Conservation (phyloP, 768 basidiomycete species). For the Butyriboletus loyo region DNA sequence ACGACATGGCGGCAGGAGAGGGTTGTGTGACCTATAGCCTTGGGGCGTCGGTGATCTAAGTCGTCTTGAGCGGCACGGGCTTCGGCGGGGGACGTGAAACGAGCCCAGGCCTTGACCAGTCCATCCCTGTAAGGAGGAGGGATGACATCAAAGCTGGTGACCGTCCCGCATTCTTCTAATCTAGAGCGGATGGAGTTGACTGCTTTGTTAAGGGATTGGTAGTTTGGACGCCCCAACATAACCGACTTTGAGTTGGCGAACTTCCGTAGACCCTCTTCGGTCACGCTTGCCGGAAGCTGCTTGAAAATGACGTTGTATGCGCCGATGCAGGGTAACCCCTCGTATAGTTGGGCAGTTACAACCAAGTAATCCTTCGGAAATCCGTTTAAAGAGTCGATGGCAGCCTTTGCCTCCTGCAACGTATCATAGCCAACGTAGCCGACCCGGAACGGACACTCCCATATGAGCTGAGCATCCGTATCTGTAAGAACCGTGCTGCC, state of each 20-base stretch:
- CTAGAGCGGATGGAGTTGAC: slow-evolving; percentile 35
- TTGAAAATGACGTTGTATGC: slow-evolving; percentile 58
- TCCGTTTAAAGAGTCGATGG: slow-evolving; percentile 42
- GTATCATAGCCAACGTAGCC: slow-evolving; percentile 65
- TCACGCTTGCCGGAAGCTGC: slow-evolving; percentile 47
- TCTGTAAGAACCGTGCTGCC: slow-evolving; percentile 46
- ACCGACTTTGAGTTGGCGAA: slow-evolving; percentile 49
- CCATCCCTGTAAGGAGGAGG: slow-evolving; percentile 52
- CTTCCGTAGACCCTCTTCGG: slow-evolving; percentile 39
- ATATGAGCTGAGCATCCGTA: slow-evolving; percentile 53
- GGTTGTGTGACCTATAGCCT: slow-evolving; percentile 42
- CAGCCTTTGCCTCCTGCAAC: slow-evolving; percentile 46
- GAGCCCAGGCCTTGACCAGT: slow-evolving; percentile 51
- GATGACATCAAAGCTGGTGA: slow-evolving; percentile 43
- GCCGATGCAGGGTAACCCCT: slow-evolving; percentile 57
- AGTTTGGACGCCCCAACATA: slow-evolving; percentile 52
- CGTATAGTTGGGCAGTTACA: slow-evolving; percentile 49
- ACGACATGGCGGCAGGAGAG: slow-evolving; percentile 55
- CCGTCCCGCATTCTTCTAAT: slow-evolving; percentile 38
- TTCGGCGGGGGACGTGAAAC: slow-evolving; percentile 47
- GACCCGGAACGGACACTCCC: slow-evolving; percentile 53
- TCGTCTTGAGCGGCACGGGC: slow-evolving; percentile 50
- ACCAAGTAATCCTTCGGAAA: slow-evolving; percentile 37
- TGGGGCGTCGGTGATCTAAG: slow-evolving; percentile 47
- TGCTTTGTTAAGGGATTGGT: slow-evolving; percentile 33